Conservation (phyloP, 2,329 filamentous ascomycete species). For the Cytospora piceicola region DNA sequence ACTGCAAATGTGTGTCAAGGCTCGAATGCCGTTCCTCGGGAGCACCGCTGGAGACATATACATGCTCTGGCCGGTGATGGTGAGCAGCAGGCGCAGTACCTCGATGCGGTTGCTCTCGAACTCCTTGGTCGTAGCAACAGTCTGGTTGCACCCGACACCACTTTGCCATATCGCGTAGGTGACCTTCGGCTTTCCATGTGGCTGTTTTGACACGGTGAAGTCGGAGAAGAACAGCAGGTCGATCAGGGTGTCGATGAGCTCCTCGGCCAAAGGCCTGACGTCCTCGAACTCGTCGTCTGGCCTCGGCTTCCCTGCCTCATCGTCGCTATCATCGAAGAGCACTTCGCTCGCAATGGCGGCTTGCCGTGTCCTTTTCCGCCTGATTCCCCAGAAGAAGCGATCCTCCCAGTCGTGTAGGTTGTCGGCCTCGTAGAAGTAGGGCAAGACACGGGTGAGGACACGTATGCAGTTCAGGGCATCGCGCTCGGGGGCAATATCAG, state of each 20-base stretch:
- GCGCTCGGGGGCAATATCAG: conserved; percentile 79
- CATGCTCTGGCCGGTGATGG: conserved; percentile 88
- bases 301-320: conserved; percentile 56
- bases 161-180: conserved; percentile 97
- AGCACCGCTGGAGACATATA: conserved; percentile 82
- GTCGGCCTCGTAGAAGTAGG: conserved; percentile 90
- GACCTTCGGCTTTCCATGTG: conserved; percentile 75
- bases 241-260: conserved; percentile 86
- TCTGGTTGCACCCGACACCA: conserved; percentile 91
- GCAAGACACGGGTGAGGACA: conserved; percentile 84
- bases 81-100: conserved; percentile 82
- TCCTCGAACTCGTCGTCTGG: conserved; percentile 72
- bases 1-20: conserved; percentile 87
- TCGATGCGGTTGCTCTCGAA: conserved; percentile 93
- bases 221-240: conserved; percentile 91
- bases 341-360: conserved; percentile 72
- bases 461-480: conserved; percentile 96
- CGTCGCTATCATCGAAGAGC: conserved; percentile 77
- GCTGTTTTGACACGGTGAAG: conserved; percentile 78
- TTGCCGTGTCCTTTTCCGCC: conserved; percentile 72
- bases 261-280: conserved; percentile 85
- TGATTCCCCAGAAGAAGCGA: conserved; percentile 84
- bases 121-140: conserved; percentile 86
- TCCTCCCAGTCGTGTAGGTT: conserved; percentile 84
- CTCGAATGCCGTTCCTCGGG: conserved; percentile 79